Evolutionary conservation across 345 rosid species (phyloP).

Genomic region (Eucalyptus shirleyi): DNA sequence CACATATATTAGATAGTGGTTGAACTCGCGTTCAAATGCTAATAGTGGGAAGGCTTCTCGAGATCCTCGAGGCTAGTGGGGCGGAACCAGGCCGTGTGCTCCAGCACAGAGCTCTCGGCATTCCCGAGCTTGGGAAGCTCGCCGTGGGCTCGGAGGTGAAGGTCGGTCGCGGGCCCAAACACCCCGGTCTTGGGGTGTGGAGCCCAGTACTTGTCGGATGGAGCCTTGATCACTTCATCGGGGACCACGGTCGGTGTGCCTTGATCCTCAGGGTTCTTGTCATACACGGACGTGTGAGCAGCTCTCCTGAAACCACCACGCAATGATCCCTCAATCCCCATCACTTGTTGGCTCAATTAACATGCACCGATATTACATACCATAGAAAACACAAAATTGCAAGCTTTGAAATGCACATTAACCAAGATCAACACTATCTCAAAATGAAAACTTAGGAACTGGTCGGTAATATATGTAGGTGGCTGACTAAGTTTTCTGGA

Average conservation of each 20-base stretch:
- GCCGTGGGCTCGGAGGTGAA: conserved; percentile 2
- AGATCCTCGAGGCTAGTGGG: conserved; percentile 81
- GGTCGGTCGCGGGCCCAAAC: conserved; percentile 60
- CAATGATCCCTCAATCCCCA: neutral
- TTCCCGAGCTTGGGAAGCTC: neutral
- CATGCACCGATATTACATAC: neutral
- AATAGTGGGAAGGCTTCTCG: conserved; percentile 48
- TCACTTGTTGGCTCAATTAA: neutral
- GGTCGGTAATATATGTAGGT: neutral
- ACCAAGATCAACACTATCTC: neutral
- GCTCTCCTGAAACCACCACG: conserved; percentile 14
- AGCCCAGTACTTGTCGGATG: conserved; percentile 83
- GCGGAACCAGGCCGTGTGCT: conserved; percentile 94
- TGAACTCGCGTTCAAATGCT: neutral
- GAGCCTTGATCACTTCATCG: conserved; percentile 56
- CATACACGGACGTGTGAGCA: conserved; percentile 51
- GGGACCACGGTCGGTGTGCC: conserved; percentile 39
- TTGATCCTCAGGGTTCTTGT: conserved; percentile 77
- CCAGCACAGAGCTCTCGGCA: conserved; percentile 21
- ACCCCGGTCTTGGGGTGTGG: conserved; percentile 90
- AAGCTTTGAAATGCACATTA: neutral
- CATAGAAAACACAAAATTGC: neutral
- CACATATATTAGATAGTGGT: neutral
- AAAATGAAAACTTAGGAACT: neutral
- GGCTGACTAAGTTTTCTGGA: neutral